Evolutionary conservation across 176 grass and related monocot genomes (phyloP).

Genomic region (Ananas comosus): DNA sequence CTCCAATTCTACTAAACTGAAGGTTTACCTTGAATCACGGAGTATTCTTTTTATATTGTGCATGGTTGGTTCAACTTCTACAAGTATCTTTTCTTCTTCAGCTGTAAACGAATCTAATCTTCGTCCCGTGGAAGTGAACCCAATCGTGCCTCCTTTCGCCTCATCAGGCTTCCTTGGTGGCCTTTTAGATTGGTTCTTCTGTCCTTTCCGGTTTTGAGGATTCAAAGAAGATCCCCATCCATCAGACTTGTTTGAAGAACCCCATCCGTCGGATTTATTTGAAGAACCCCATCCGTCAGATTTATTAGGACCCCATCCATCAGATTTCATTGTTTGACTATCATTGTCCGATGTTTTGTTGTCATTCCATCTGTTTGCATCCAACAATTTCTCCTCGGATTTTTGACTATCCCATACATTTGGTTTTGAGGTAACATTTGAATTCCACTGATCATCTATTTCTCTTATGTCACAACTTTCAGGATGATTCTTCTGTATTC

Average conservation of each 20-base stretch:
- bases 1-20: slow-evolving; percentile 10
- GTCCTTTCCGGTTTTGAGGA: slow-evolving; percentile 8
- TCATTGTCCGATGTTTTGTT: slow-evolving; percentile 20
- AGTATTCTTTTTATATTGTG: slow-evolving; percentile 53
- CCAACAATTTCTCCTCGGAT: slow-evolving; percentile 14
- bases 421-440: slow-evolving; percentile 2
- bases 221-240: slow-evolving; percentile 14
- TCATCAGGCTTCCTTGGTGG: slow-evolving; percentile 41
- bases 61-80: slow-evolving; percentile 54
- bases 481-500: background rate
- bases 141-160: slow-evolving; percentile 20
- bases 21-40: slow-evolving; percentile 58
- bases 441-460: slow-evolving; percentile 21
- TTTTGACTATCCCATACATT: slow-evolving; percentile 32
- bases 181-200: slow-evolving; percentile 37
- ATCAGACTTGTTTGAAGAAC: slow-evolving; percentile 1
- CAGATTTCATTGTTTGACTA: slow-evolving; percentile 42
- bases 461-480: slow-evolving; percentile 3
- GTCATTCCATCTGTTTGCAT: slow-evolving; percentile 28
- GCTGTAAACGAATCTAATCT: slow-evolving; percentile 41
- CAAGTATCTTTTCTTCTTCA: slow-evolving; percentile 67
- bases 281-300: slow-evolving; percentile 6
- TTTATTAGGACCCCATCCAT: slow-evolving; percentile 13
- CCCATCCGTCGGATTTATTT: slow-evolving; percentile 19
- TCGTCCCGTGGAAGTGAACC: slow-evolving; percentile 23